Base-by-base conservation (phyloP, 192 early-diverging fungal genomes). In the Coemansia sp. region DNA sequence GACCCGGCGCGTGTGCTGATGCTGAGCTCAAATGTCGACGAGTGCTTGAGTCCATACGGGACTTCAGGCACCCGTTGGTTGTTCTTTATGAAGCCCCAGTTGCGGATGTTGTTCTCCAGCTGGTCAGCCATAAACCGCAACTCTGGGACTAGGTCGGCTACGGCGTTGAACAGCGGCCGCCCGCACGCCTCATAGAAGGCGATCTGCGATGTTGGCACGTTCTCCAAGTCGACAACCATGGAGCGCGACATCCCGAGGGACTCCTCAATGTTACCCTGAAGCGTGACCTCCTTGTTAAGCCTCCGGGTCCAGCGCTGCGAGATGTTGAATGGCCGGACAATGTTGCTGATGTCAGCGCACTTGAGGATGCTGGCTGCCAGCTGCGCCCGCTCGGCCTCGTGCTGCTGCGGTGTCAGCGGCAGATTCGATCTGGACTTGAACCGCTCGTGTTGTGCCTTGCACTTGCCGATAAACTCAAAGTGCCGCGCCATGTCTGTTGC, bases 401-500 rank as follows among this genome's bases (percentile, higher is more conserved):
- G 73, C 72, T 77, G 78, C 69, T 85, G 82, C 39, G 84, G 69
- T 0, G 81, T 84, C 39, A 74, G 68, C 12, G 83, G 77, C 24
- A 76, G 68, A 45, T 84, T 77, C 10, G 71, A 72, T 8, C 83
- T 78, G 12, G 73, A 60, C 63, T 76, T 66, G 41, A 90, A 77
- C 61, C 88, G 86, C 61, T 83, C 69, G 48, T 78, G 71, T 66
- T 88, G 86, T 10, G 87, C 87, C 48, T 85, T 87, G 77, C 90
- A 87, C 71, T 91, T 90, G 68, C 75, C 75, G 24, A 92, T 89
- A 73, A 91, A 93, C 59, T 92, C 90, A 71, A 86, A 88, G 65
- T 93, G 90, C 34, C 91, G 85, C 26, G 87, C 86, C 92, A 93
- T 93, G 66, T 93, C 92, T 0, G 92, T 93, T 2, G 92, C 91